Evolutionary conservation across 768 basidiomycete genomes (phyloP), one percentile per base, ranked within the genome.

Genomic region (Inosperma sp.): DNA sequence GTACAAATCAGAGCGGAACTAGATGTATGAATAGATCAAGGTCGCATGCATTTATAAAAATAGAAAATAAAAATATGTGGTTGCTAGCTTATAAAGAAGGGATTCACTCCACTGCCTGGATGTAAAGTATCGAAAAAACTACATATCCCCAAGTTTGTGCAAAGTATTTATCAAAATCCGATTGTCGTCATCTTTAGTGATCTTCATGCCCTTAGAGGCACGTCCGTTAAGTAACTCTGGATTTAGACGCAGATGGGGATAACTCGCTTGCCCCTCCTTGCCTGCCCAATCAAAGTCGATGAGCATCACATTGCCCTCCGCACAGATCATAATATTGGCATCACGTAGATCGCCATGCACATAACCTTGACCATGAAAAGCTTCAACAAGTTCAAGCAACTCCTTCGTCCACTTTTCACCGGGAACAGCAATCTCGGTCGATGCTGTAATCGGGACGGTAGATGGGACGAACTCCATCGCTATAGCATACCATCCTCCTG

Each of bases 401-500:
- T 48, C 19, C 16, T 39, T 21, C 37, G 7, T 39, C 37, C 37
- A 39, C 9, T 7, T 7, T 7, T 7, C 16, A 7, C 37, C n/a
- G 8, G n/a, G n/a, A n/a, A n/a, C n/a, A n/a, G n/a, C n/a, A n/a
- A n/a, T n/a, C n/a, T n/a, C n/a, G n/a, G n/a, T n/a, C n/a, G n/a
- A n/a, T n/a, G n/a, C n/a, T n/a, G n/a, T n/a, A n/a, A n/a, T n/a
- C n/a, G n/a, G n/a, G n/a, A n/a, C n/a, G n/a, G n/a, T n/a, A n/a
- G n/a, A n/a, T n/a, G 23, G 8, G 5, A 62, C 19, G 47, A 49
- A 53, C 27, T 62, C 62, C 65, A 65, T 63, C 6, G 59, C 63
- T 2, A 64, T 52, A n/a, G 45, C 59, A 26, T 48, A 52, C 65
- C 65, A 66, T 9, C 65, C 62, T 16, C 63, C 65, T 29, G 63